These are phyloP conservation scores for Nitzschia sp. DNA, from an alignment of 108 stramenopile species.

Conservation along the genomic window DNA sequence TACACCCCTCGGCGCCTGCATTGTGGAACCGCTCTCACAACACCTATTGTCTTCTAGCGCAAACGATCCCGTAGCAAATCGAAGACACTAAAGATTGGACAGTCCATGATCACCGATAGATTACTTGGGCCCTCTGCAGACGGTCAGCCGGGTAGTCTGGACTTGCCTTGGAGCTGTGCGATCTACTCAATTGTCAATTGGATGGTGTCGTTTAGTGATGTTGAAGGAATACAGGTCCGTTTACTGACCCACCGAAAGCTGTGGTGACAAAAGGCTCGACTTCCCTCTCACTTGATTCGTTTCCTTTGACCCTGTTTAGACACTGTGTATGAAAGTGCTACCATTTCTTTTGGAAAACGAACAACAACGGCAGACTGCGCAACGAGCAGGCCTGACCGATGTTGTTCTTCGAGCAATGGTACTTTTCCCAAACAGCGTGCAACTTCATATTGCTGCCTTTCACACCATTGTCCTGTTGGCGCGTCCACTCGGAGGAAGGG, in stretches of 20 bases:
- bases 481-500: constrained; percentile 88
- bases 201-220: constrained; percentile 86
- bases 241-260: neutral
- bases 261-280: neutral
- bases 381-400: constrained; percentile 77
- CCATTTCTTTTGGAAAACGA: constrained; percentile 82
- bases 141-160: constrained; percentile 43
- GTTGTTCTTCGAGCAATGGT: constrained; percentile 85
- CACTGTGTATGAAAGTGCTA: constrained; percentile 76
- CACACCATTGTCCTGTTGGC: constrained; percentile 92
- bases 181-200: constrained; percentile 89
- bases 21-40: neutral
- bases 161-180: constrained; percentile 84
- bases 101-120: constrained; percentile 71
- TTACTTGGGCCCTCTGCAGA: constrained; percentile 56
- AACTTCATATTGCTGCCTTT: constrained; percentile 83
- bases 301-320: neutral
- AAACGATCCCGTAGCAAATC: neutral
- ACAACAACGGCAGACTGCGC: constrained; percentile 76
- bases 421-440: constrained; percentile 72
- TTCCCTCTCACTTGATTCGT: neutral
- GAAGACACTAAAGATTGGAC: constrained; percentile 47
- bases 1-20: no score
- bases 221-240: constrained; percentile 82
- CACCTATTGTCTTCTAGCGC: neutral